A percentile compares a stretch with the other conserved stretches of the same genome.
Conservation (phyloP, 495 filamentous ascomycete species). For the Podospora pseudopauciseta region DNA sequence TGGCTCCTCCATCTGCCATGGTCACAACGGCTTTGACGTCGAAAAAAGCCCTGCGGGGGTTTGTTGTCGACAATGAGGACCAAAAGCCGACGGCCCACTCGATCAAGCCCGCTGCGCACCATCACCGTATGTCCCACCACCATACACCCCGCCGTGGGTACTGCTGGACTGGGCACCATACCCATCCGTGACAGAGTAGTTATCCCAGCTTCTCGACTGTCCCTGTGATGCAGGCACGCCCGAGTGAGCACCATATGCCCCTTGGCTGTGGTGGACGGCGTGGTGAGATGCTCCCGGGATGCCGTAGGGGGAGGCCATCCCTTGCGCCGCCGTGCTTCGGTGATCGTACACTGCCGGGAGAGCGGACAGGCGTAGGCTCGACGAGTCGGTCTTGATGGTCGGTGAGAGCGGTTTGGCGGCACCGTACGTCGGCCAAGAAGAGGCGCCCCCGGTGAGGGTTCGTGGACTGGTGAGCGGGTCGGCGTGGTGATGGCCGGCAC, state of each 20-base stretch:
- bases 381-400: constrained; percentile 33
- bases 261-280: constrained; percentile 33
- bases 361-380: constrained; percentile 28
- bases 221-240: constrained; percentile 26
- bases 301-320: constrained; percentile 29
- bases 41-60: not conserved
- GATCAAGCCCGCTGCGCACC: constrained; percentile 39
- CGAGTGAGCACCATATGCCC: constrained; percentile 23
- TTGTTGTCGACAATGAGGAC: no score
- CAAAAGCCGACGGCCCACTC: not conserved
- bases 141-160: constrained; percentile 39
- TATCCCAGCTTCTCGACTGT: constrained; percentile 35
- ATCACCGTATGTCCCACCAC: constrained; percentile 39
- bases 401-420: constrained; percentile 38
- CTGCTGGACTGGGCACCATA: constrained; percentile 36
- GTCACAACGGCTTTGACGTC: not conserved
- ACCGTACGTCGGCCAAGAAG: constrained; percentile 39
- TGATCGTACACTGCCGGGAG: constrained; percentile 33
- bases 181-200: constrained; percentile 34
- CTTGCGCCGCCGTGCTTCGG: constrained; percentile 22
- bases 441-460: constrained; percentile 34
- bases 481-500: constrained; percentile 37
- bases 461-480: constrained; percentile 44
- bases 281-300: constrained; percentile 32
- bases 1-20: not conserved